A percentile compares a stretch with the other conserved stretches of the same genome.
phyloP scores from a whole-genome alignment of 2,329 filamentous ascomycete genomes.

The Ascochyta fabae region DNA sequence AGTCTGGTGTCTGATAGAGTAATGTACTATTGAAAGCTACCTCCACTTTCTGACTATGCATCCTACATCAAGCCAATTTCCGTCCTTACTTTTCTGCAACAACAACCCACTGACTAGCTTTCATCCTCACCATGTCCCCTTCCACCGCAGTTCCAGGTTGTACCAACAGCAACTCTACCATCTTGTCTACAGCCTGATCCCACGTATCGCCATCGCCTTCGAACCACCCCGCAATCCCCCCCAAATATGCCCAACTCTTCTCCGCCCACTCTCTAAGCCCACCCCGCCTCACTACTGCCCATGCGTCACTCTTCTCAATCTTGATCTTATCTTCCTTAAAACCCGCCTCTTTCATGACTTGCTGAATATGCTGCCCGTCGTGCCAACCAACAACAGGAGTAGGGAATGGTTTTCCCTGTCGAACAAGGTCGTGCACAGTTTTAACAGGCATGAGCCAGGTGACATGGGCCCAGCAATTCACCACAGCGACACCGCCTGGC shows the following conservation, averaged over 20 bases:
- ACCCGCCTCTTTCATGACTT: conserved; percentile 37
- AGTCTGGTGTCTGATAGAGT: conserved; percentile 18
- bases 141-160: conserved; percentile 28
- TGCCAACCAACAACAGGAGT: conserved; percentile 33
- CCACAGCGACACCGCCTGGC: conserved; percentile 47
- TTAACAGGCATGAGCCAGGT: conserved; percentile 35
- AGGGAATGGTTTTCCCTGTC: conserved; percentile 26
- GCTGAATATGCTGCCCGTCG: conserved; percentile 36
- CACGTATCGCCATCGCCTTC: conserved; percentile 36
- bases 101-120: conserved; percentile 40
- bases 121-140: conserved; percentile 35
- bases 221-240: conserved; percentile 32
- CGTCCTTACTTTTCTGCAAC: conserved; percentile 28
- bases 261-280: conserved; percentile 35
- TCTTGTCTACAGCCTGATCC: conserved; percentile 36
- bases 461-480: conserved; percentile 46
- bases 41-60: not conserved
- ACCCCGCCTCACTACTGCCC: conserved; percentile 21
- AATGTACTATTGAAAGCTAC: conserved; percentile 17
- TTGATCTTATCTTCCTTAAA: conserved; percentile 31
- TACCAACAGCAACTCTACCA: conserved; percentile 27
- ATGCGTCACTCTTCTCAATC: conserved; percentile 35
- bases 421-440: conserved; percentile 25
- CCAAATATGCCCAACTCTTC: conserved; percentile 41
- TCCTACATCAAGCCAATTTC: not conserved